Base-by-base conservation (phyloP, 2,329 filamentous ascomycete species). In the Ophiostoma tasmaniense region DNA sequence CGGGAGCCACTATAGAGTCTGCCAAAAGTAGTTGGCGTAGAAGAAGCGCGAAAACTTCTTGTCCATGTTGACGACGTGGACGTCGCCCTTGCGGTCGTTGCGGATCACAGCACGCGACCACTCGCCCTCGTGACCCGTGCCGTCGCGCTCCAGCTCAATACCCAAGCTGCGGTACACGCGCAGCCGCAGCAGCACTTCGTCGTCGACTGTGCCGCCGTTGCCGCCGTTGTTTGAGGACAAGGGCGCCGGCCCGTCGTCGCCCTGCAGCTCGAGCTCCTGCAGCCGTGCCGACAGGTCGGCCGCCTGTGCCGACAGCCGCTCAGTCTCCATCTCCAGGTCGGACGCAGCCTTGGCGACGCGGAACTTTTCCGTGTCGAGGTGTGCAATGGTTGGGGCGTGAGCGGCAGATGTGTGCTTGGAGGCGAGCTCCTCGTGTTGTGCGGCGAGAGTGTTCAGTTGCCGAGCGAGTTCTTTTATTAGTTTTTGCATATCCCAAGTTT, bases 11-110 rank as follows among this genome's bases (percentile, higher is more conserved):
- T 81, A 96, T 77, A 97, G 83, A 37, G 89, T 94, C 75, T 92
- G 85, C 95, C 95, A 99, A 76, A 98, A 96, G 78, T 96, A 96
- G 75, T 97, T 96, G 28, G 93, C 92, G 76, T 97, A 97, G 76
- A 96, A 97, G 78, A 90, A 94, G 71, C 89, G 85, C 70, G 91
- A 94, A 78, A 97, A 93, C 80, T 95, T 96, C 74, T 90, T 89
- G 75, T 98, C 93, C 77, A 99, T 89, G 75, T 96, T 96, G 71
- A 99, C 89, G 66, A 98, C 91, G 77, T 97, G 92, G 67, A 98
- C 92, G 77, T 98, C 93, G 10, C 93, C 93, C 81, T 93, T 94
- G 73, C 87, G 85, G 71, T 89, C 89, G 76, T 96, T 97, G 71
- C 92, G 83, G 73, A 98, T 89, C 22, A 97, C 86, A 0, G 93